Evolutionary conservation across 2,329 filamentous ascomycete genomes (phyloP), one percentile per base, ranked within the genome.

Genomic region (Apiospora kogelbergensis): DNA sequence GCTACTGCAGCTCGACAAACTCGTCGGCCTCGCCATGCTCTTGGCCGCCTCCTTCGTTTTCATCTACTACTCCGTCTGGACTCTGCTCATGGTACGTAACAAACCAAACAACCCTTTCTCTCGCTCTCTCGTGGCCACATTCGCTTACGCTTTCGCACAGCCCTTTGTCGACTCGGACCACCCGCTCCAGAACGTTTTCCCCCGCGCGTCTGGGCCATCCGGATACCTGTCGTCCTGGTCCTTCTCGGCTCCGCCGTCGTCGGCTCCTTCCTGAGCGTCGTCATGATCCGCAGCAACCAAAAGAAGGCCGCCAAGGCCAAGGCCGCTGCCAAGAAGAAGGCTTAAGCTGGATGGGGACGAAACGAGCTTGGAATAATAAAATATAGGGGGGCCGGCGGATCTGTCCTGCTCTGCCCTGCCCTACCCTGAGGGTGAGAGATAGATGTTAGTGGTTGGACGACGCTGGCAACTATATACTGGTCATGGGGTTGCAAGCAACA

Each of bases 271-370:
- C 87, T 99, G 74, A 92, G 93, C 77, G 91, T 97, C 79, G 95
- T 99, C 78, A 99, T 99, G 96, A 98, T 99, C 84, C 90, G 93
- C 81, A 98, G 95, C 87, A 98, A 98, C 86, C 88, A 92, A 81
- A 98, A 98, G 90, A 98, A 96, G 89, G 94, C 94, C 3, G 91
- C 94, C 74, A 99, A 98, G 88, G 92, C 92, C 72, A 95, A 94
- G 83, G 91, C 92, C 69, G 91, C 92, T 24, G 85, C 85, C 48
- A 94, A 93, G 86, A 97, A 97, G 90, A 96, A 97, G 90, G 89
- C 91, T 70, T 93, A 86, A 48, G n/a, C 44, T 6, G 13, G 6
- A 30, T 6, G n/a, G 45, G 46, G 26, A 3, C 1, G 2, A 15
- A 30, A 9, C 20, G 48, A 20, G 26, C 84, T 75, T 67, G 22